Evolutionary conservation across 306 rosid species (phyloP), one percentile per base, ranked within the genome.

Genomic region (Inga oerstediana): DNA sequence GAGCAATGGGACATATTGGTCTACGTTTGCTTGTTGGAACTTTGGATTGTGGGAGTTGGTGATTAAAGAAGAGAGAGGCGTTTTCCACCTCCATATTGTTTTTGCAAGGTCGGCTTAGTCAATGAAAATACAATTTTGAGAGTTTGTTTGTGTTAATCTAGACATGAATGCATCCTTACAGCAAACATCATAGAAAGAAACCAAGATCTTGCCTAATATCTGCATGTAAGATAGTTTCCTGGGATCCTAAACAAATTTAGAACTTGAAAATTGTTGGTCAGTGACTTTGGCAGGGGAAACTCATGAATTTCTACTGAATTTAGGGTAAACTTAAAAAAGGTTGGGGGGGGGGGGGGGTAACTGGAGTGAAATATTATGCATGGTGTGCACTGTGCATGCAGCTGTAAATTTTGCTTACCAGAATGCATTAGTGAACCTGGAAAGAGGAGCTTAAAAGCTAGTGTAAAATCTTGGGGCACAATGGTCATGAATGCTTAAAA

Each of bases 111-210:
- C 13, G 48, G 30, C 65, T 41, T 7, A 32, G 73, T 71, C 77
- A 19, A 83, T 79, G 44, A 75, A 71, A 80, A 64, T 49, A 39
- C 65, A 58, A 43, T 72, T 83, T 74, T 43, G 81, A 65, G 85
- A 77, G 34, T 58, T 35, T 68, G n/a, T 37, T 44, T 15, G 35
- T 64, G 41, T 27, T 79, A 54, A 32, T 48, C 73, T 64, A n/a
- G 44, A 24, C 6, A 56, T 56, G 7, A 13, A 75, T 46, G 1
- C 13, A 52, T 52, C 48, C 46, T 34, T 75, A 4, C 49, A 52
- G 30, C 11, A 17, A 20, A 75, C 17, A 34, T 54, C 49, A 75
- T 35, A 11, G 67, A 52, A 34, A 27, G 39, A 20, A 58, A 56
- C 19, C 27, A 20, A 7, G 54, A 59, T 59, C 15, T 76, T 76